Percentiles rank a stretch among this genome's conserved stretches.
Evolutionary conservation across 768 basidiomycete genomes (phyloP).

Genomic region (Tricholoma furcatifolium): DNA sequence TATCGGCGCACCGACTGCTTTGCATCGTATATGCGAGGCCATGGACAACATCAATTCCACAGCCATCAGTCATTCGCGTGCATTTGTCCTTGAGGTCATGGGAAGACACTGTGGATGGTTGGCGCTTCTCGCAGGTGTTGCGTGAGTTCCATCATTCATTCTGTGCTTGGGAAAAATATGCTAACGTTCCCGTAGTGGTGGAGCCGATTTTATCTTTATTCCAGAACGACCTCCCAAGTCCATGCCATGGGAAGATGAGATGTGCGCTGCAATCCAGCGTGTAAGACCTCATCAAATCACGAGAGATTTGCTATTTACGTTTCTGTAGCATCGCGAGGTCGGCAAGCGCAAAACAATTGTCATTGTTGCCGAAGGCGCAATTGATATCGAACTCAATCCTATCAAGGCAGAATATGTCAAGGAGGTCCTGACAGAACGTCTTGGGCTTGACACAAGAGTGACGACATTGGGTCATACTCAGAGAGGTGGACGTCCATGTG

Average conservation of each 20-base stretch:
- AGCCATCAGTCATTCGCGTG: constrained; percentile 92
- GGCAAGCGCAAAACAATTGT: constrained; percentile 99
- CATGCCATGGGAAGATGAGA: constrained; percentile 86
- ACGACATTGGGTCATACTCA: constrained; percentile 98
- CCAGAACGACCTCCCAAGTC: constrained; percentile 84
- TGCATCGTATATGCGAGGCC: constrained; percentile 96
- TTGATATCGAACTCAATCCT: constrained; percentile 84
- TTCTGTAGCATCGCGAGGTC: constrained; percentile 73
- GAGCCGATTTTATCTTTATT: constrained; percentile 97
- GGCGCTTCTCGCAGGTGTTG: constrained; percentile 88
- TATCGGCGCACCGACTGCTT: constrained; percentile 92
- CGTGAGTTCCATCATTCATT: constrained; percentile 44
- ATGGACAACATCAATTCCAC: constrained; percentile 99
- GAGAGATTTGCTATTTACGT: neutral
- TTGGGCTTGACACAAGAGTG: constrained; percentile 93
- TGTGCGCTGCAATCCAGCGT: constrained; percentile 82
- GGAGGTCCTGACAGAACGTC: constrained; percentile 78
- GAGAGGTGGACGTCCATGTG: constrained; percentile 91
- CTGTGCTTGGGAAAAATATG: neutral
- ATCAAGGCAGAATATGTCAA: constrained; percentile 92
- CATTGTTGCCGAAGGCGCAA: constrained; percentile 96
- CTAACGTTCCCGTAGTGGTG: constrained; percentile 47
- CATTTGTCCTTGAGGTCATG: constrained; percentile 99
- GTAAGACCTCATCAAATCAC: constrained; percentile 41
- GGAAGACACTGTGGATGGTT: constrained; percentile 99